Evolutionary conservation across 345 rosid genomes (phyloP), one percentile per base, ranked within the genome.

Genomic region (Eucalyptus grandis): DNA sequence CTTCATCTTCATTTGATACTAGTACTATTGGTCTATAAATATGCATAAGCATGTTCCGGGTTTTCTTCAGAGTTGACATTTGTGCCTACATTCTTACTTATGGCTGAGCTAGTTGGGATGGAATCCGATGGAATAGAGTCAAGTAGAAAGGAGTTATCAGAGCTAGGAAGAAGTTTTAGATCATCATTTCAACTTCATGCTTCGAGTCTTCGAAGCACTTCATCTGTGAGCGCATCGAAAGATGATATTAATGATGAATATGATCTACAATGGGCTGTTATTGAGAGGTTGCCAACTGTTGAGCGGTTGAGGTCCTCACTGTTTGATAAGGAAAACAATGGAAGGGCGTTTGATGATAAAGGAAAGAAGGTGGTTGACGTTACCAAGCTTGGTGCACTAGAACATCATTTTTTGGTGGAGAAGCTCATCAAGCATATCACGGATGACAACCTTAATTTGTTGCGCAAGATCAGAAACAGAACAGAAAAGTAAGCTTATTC

Each of bases 261-360:
- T 91, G 92, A 92, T 77, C 90, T 89, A 49, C 94, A 95, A 86
- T 97, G 98, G 98, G 96, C 94, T 90, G 95, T 90, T 44, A 91
- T 96, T 58, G 95, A 97, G 93, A 95, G 96, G 82, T 89, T 97
- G 13, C 98, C 99, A 5, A 94, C 98, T 77, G 88, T 88, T 24
- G 92, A 94, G 72, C 94, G 98, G 60, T 81, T 97, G 77, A 92
- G 94, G 43, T 91, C 96, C 56, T 93, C 96, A 50, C 91, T 96
- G 60, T 93, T 94, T 51, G 93, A 91, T 46, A 26, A 87, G 30
- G 89, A 90, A 27, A 89, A 69, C 24, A 83, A 60, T 17, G 87
- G 69, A 30, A 83, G 83, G 47, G 86, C 31, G 50, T 92, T 17
- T 17, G 92, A 89, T 30, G 89, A 31, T n/a, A 54, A 88, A 51